phyloP scores from a whole-genome alignment of 176 grass and related monocot species.

The Secale cereale region DNA sequence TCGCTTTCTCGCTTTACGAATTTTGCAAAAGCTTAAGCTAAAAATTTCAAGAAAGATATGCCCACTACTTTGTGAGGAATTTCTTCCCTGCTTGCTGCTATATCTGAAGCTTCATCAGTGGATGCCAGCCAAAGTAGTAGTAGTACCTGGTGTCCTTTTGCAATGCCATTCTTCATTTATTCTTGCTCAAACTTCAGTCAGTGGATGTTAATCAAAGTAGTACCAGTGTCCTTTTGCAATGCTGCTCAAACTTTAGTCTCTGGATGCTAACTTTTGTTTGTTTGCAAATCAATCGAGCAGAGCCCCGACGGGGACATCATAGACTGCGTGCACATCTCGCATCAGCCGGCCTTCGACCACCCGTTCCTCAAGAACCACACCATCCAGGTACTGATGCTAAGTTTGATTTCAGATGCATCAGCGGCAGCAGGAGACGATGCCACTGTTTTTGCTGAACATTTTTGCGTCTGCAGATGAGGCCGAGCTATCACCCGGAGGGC shows the following conservation, averaged over 20 bases:
- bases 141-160: not conserved
- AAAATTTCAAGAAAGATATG: not conserved
- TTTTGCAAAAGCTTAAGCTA: not conserved
- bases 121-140: not conserved
- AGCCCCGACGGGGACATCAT: slow-evolving; percentile 94
- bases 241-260: not conserved
- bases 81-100: not conserved
- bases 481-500: slow-evolving; percentile 63
- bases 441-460: not conserved
- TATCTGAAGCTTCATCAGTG: not conserved
- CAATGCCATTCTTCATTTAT: not conserved
- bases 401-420: not conserved
- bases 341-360: slow-evolving; percentile 93
- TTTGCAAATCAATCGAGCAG: slow-evolving; percentile 39
- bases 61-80: not conserved
- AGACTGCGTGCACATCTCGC: slow-evolving; percentile 90
- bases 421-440: not conserved
- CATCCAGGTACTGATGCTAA: slow-evolving; percentile 49
- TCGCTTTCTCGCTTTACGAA: slow-evolving; percentile 25
- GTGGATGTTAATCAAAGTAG: not conserved
- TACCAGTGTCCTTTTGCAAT: not conserved
- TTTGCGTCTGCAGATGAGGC: slow-evolving; percentile 38
- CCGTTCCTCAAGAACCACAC: slow-evolving; percentile 92
- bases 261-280: not conserved
- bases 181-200: not conserved